These are phyloP conservation scores for Rehmannia glutinosa DNA, from an alignment of 257 asterid genomes.

Conservation along the genomic window DNA sequence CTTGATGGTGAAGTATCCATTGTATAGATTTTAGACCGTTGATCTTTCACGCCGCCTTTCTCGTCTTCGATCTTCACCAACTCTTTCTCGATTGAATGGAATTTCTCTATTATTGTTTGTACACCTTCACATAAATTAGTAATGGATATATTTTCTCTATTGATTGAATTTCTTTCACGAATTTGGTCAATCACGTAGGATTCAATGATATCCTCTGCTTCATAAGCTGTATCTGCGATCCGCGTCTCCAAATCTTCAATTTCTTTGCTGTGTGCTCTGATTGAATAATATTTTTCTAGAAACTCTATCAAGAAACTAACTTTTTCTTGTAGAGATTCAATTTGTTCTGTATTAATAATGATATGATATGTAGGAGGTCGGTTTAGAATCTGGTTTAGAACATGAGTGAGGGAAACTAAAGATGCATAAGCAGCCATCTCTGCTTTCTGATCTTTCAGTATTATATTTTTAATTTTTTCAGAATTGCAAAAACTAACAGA, in stretches of 20 bases:
- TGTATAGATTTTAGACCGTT: not conserved
- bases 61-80: not conserved
- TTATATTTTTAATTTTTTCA: too few species aligned
- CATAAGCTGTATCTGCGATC: not conserved
- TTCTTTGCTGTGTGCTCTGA: not conserved
- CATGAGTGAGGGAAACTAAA: not conserved
- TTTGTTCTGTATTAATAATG: not conserved
- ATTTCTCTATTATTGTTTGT: not conserved
- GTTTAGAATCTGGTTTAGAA: not conserved
- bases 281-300: not conserved
- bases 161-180: not conserved
- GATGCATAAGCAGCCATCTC: constrained; percentile 12
- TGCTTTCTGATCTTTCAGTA: too few species aligned
- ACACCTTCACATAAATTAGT: not conserved
- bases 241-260: not conserved
- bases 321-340: not conserved
- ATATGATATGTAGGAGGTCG: not conserved
- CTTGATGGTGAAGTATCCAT: not conserved
- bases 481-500: too few species aligned
- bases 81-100: not conserved
- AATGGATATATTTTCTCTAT: not conserved
- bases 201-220: not conserved
- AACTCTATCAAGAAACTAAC: not conserved
- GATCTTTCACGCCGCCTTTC: not conserved
- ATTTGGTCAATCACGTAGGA: not conserved